Conservation (phyloP, 306 rosid genomes). For the Trifolium repens region DNA sequence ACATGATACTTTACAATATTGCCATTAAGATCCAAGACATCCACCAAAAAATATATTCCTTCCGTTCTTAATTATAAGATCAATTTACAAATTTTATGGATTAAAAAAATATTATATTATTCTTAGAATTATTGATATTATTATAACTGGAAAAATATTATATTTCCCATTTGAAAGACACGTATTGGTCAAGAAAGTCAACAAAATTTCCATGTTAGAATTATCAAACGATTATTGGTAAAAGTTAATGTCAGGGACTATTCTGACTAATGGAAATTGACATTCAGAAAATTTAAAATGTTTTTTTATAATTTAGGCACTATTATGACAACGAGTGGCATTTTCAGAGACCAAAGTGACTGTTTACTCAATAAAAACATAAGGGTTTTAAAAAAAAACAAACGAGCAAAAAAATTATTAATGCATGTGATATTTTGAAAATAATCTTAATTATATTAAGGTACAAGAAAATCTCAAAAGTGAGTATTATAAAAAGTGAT, state of each 20-base stretch:
- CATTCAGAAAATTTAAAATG: too few relatives aligned
- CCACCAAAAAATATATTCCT: background rate
- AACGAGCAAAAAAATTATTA: background rate
- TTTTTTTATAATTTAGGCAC: too few relatives aligned
- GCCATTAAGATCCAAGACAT: conserved; percentile 50
- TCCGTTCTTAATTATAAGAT: background rate
- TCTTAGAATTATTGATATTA: background rate
- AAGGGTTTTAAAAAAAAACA: too few relatives aligned
- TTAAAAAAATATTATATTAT: background rate
- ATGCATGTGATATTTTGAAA: background rate
- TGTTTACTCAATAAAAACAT: too few relatives aligned
- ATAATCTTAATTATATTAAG: background rate
- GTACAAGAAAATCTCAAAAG: background rate
- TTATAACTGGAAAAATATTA: background rate
- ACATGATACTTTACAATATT: conserved; percentile 51
- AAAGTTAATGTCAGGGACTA: too few relatives aligned
- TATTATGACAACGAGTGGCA: too few relatives aligned
- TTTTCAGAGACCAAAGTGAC: too few relatives aligned
- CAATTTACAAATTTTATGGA: background rate
- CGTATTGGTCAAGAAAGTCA: too few relatives aligned
- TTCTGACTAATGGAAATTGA: too few relatives aligned
- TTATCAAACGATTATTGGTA: too few relatives aligned
- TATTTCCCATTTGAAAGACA: background rate
- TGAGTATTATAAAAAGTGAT: conserved; percentile 27
- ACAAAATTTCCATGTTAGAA: too few relatives aligned